A percentile compares a stretch with the other conserved stretches of the same genome.
These are phyloP conservation scores for Rubia balearica DNA, from an alignment of 305 asterid genomes.

Conservation along the genomic window DNA sequence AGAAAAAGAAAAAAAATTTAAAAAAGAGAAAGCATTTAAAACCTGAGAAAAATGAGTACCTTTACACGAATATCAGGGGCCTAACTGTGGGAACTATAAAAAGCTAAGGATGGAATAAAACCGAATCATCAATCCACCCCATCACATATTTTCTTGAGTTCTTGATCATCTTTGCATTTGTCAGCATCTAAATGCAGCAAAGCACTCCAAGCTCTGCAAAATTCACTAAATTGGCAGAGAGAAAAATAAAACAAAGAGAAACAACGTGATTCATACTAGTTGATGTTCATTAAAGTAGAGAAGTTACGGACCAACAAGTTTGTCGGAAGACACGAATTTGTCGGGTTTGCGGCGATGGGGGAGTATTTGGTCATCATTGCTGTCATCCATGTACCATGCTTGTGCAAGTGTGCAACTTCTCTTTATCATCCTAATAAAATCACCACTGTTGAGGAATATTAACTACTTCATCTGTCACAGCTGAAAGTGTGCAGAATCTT, in stretches of 20 bases:
- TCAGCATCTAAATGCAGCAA: too few species aligned
- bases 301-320: conserved; percentile 54
- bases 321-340: conserved; percentile 65
- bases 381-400: conserved; percentile 11
- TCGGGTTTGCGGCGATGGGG: conserved; percentile 27
- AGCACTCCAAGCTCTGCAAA: conserved; percentile 40
- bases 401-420: conserved; percentile 1
- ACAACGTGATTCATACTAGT: neutral
- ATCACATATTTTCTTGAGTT: conserved; percentile 53
- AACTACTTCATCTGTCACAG: too few species aligned
- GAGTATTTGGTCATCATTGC: conserved; percentile 2
- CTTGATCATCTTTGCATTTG: too few species aligned
- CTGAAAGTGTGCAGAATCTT: too few species aligned
- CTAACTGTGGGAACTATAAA: conserved; percentile 79
- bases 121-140: conserved; percentile 92
- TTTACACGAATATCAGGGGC: conserved; percentile 73
- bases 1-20: neutral
- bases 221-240: neutral
- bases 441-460: neutral
- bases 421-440: conserved; percentile 2
- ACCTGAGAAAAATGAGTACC: conserved; percentile 35
- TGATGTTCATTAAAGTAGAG: neutral
- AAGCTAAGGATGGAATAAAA: conserved; percentile 76
- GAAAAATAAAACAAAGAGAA: too few species aligned
- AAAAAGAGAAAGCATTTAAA: neutral